Evolutionary conservation across 371 early-diverging fungal genomes (phyloP).

Genomic region (Apophysomyces trapeziformis): DNA sequence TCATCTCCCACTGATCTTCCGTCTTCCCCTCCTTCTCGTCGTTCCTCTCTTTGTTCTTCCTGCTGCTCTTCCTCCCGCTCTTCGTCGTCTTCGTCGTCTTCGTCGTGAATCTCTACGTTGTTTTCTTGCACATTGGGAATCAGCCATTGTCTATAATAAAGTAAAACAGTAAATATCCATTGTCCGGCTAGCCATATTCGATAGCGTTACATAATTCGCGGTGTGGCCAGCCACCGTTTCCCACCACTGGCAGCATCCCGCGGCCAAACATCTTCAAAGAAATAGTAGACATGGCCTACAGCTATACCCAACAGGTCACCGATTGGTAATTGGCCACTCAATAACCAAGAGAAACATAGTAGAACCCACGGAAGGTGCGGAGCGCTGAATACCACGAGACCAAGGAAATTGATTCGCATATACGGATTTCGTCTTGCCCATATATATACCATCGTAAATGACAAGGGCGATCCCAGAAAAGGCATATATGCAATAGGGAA

Average conservation of each 20-base stretch:
- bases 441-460: constrained; percentile 89
- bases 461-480: constrained; percentile 85
- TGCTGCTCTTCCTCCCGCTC: constrained; percentile 1
- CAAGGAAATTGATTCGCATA: constrained; percentile 85
- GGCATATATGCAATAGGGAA: constrained; percentile 75
- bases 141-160: not conserved
- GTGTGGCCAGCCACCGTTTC: constrained; percentile 61
- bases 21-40: not conserved
- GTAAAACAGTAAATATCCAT: too few relatives aligned
- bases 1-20: not conserved
- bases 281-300: constrained; percentile 94
- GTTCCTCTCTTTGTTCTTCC: constrained; percentile 13
- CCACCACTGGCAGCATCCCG: constrained; percentile 67
- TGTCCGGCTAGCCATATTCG: not conserved
- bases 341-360: constrained; percentile 77
- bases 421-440: constrained; percentile 95
- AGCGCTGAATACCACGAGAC: constrained; percentile 88
- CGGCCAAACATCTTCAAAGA: constrained; percentile 95
- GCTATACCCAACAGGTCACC: constrained; percentile 85
- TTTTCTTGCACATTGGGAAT: constrained; percentile 2
- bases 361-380: constrained; percentile 94
- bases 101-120: not conserved
- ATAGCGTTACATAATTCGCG: constrained; percentile 61
- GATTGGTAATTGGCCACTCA: constrained; percentile 75
- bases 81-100: constrained; percentile 10